Base-by-base conservation (phyloP, 164 flowering plant genomes). In the Stephania yunnanensis region DNA sequence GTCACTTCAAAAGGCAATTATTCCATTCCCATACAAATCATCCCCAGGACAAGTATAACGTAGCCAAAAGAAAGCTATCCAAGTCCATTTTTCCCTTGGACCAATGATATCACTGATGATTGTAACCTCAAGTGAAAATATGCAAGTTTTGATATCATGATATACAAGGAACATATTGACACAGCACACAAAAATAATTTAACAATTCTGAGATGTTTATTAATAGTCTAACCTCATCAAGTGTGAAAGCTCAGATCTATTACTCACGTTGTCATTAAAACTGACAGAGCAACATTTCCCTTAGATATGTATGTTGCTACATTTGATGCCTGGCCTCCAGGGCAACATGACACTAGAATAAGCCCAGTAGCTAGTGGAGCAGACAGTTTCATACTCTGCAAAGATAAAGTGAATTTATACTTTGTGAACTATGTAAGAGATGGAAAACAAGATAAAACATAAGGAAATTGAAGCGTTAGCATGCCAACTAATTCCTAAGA, bases 291-390 rank as follows among this genome's bases (percentile, higher is more conserved):
- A 63, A 93, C 97, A 82, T 95, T 95, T 72, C 99, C 98, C 79
- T 92, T 95, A 4, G 99, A 93, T 82, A 95, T 95, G 78, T 92
- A 95, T 78, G 99, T 93, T 15, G 98, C 99, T 70, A 95, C 97
- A 83, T 95, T 95, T 73, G 99, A 95, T 75, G 98, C 98, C 80
- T 93, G 99, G 55, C 99, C 98, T 74, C 98, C 98, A 77, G 99
- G 98, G 81, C 98, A 95, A 84, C 99, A 95, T 13, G 99, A 95
- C 30, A 95, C 99, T 85, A 95, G 79, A 80, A 95, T 95, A 75
- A 95, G 92, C 71, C 99, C 99, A 83, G 98, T 95, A 73, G 99
- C 97, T 79, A 95, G 95, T 71, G 99, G 98, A 71, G 98, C 97
- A 70, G 98, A 90, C 46, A 93, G 84, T 79, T 93, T 95, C 73